A percentile compares a stretch with the other conserved stretches of the same genome.
Conservation (phyloP, 768 basidiomycete species). For the Crassisporium funariophilum region DNA sequence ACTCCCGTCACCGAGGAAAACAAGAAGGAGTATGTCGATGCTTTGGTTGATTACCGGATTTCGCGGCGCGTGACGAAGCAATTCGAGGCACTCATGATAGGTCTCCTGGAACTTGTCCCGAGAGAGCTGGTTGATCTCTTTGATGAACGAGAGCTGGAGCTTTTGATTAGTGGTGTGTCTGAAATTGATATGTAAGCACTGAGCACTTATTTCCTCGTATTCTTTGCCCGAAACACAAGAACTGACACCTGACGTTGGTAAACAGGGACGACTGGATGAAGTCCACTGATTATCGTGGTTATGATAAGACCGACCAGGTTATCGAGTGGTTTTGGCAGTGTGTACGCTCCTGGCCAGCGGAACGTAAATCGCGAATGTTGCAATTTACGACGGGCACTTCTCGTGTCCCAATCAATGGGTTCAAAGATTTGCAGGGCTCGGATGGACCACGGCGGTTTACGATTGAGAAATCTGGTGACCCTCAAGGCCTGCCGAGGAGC, state of each 20-base stretch:
- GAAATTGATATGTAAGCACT: constrained; percentile 86
- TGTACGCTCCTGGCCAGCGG: constrained; percentile 86
- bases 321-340: constrained; percentile 98
- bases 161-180: constrained; percentile 91
- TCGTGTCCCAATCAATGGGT: constrained; percentile 88
- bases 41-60: constrained; percentile 82
- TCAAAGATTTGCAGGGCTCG: constrained; percentile 92
- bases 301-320: constrained; percentile 82
- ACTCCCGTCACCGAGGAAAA: constrained; percentile 71
- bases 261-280: constrained; percentile 92
- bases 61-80: constrained; percentile 80
- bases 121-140: constrained; percentile 85
- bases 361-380: constrained; percentile 82
- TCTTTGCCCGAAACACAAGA: too few species aligned
- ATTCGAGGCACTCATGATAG: constrained; percentile 83
- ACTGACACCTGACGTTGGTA: too few species aligned
- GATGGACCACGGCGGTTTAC: constrained; percentile 93
- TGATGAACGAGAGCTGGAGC: constrained; percentile 87
- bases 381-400: constrained; percentile 90
- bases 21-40: constrained; percentile 78
- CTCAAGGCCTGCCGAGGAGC: constrained; percentile 82
- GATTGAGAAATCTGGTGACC: constrained; percentile 93
- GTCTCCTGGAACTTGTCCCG: constrained; percentile 83
- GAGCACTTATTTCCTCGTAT: too few species aligned
- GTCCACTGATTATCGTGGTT: constrained; percentile 90